Evolutionary conservation across 78 protist species (phyloP).

Genomic region (Bodo saltans): DNA sequence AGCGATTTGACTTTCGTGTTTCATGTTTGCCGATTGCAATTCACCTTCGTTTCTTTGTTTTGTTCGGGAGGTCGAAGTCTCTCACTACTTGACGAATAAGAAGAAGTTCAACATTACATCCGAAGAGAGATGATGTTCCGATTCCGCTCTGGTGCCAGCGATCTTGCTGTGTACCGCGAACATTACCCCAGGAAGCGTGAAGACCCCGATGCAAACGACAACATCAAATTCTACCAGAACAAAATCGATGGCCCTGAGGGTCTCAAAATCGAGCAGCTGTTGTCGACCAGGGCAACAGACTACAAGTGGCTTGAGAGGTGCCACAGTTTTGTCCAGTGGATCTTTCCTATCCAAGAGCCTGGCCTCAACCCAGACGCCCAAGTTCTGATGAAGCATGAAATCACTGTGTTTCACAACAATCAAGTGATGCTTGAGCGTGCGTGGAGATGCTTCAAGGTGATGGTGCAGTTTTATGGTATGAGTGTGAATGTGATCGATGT

Average conservation of each 20-base stretch:
- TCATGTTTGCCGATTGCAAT: too few relatives aligned
- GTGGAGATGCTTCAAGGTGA: conserved; percentile 7
- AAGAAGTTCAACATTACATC: too few relatives aligned
- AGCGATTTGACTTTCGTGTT: too few relatives aligned
- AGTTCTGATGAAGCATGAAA: conserved; percentile 19
- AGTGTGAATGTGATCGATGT: background rate
- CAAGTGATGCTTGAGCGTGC: background rate
- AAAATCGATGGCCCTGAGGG: background rate
- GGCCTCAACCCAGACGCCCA: conserved; percentile 35
- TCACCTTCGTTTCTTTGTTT: too few relatives aligned
- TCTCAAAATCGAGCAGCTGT: conserved; percentile 22
- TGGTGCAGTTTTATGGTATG: conserved; percentile 43
- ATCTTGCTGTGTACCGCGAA: background rate
- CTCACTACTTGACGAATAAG: too few relatives aligned
- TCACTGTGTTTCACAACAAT: background rate
- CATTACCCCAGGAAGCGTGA: conserved; percentile 13
- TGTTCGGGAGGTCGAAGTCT: too few relatives aligned
- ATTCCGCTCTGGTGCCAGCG: background rate
- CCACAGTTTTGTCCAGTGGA: conserved; percentile 40
- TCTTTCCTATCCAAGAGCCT: conserved; percentile 39
- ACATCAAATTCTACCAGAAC: conserved; percentile 4
- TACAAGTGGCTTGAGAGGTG: conserved; percentile 26
- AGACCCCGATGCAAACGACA: background rate
- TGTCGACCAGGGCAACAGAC: conserved; percentile 6
- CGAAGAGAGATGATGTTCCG: too few relatives aligned